Evolutionary conservation across 1,139 yeast species (phyloP).

Genomic region (Hemisphaericaspora subhashii): DNA sequence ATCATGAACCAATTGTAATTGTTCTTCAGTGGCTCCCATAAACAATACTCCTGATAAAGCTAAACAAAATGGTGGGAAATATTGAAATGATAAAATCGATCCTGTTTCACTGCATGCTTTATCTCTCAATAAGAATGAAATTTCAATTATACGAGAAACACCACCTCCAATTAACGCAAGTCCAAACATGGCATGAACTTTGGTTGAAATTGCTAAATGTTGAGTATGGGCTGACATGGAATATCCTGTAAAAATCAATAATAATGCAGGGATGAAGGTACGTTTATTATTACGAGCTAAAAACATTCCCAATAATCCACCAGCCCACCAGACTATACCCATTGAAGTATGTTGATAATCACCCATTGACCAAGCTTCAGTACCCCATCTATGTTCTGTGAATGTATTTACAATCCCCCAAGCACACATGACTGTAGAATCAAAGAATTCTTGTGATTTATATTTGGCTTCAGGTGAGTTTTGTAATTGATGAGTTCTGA

Average conservation of each 20-base stretch:
- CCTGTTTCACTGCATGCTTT: conserved; percentile 47
- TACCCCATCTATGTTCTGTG: conserved; percentile 95
- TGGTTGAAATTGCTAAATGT: conserved; percentile 70
- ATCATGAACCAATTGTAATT: conserved; percentile 65
- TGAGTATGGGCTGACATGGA: conserved; percentile 92
- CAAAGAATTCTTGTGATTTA: conserved; percentile 82
- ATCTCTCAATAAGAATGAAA: conserved; percentile 65
- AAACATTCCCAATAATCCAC: conserved; percentile 82
- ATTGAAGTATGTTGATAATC: conserved; percentile 92
- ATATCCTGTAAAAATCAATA: conserved; percentile 86
- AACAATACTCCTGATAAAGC: conserved; percentile 77
- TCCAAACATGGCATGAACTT: conserved; percentile 87
- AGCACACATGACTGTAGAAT: conserved; percentile 71
- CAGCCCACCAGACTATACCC: conserved; percentile 97
- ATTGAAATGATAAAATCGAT: conserved; percentile 69
- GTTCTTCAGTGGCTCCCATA: conserved; percentile 94
- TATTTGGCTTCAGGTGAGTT: conserved; percentile 30
- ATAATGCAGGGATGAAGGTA: conserved; percentile 75
- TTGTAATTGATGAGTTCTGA: conserved; percentile 40
- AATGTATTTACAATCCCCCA: conserved; percentile 96
- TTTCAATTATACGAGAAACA: conserved; percentile 68
- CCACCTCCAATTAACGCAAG: conserved; percentile 80
- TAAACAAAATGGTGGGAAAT: conserved; percentile 77
- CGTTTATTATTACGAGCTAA: conserved; percentile 60
- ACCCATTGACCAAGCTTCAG: conserved; percentile 83